Evolutionary conservation across 78 protist species (phyloP).

Genomic region (Guillardia theta): DNA sequence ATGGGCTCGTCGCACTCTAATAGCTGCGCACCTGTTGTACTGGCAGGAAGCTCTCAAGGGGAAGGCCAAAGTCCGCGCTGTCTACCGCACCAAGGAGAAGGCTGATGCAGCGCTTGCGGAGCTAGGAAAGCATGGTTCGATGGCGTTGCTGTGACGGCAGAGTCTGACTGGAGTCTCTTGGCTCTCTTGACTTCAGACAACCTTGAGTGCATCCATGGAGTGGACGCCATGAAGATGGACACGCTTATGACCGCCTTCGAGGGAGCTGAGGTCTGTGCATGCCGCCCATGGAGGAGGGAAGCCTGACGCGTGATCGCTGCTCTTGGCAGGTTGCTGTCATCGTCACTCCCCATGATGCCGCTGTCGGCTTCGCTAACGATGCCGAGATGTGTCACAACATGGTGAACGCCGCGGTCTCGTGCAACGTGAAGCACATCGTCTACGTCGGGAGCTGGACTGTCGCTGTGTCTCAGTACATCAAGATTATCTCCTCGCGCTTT

Average conservation of each 20-base stretch:
- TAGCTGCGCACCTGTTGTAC: too few relatives aligned
- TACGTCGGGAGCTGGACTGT: neutral
- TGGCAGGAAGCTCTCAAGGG: too few relatives aligned
- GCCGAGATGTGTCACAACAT: slow-evolving; percentile 2
- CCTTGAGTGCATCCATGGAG: neutral
- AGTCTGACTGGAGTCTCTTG: neutral
- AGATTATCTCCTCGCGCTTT: neutral
- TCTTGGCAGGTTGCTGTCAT: neutral
- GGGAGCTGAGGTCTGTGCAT: neutral
- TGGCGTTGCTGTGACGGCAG: neutral
- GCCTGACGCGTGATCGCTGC: too few relatives aligned
- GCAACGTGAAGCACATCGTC: neutral
- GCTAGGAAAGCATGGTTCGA: neutral
- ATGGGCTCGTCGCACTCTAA: too few relatives aligned
- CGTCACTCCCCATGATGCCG: neutral
- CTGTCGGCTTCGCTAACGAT: neutral
- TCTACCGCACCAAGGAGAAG: neutral
- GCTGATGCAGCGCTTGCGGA: neutral
- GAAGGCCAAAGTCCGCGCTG: neutral
- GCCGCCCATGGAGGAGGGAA: too few relatives aligned
- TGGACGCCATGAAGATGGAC: neutral
- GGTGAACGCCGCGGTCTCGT: neutral
- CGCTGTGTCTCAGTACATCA: neutral
- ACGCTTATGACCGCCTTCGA: neutral
- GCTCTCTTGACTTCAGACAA: too few relatives aligned